phyloP scores from a whole-genome alignment of 164 flowering plant species.

The Chimonanthus salicifolius region DNA sequence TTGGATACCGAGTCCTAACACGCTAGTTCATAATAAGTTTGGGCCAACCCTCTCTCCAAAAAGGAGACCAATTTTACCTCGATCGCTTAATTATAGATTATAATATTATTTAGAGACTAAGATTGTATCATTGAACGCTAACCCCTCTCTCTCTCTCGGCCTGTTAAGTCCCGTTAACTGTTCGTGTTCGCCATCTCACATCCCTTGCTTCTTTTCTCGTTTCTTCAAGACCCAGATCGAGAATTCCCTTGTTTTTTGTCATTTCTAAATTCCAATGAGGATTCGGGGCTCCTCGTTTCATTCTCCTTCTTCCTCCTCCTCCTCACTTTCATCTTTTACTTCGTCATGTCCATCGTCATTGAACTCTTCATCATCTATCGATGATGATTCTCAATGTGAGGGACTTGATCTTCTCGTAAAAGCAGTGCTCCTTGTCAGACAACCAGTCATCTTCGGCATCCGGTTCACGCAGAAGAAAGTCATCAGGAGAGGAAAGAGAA shows the following conservation, averaged over 20 bases:
- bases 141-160: too few species aligned
- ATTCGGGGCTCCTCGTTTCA: slow-evolving; percentile 16
- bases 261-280: slow-evolving; percentile 17
- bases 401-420: slow-evolving; percentile 51
- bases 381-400: slow-evolving; percentile 25
- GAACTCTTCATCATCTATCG: slow-evolving; percentile 15
- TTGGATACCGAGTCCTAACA: too few species aligned
- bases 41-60: too few species aligned
- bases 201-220: not conserved
- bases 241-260: not conserved
- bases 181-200: not conserved
- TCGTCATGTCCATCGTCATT: slow-evolving; percentile 9
- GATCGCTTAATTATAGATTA: too few species aligned
- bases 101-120: too few species aligned
- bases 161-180: too few species aligned
- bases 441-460: slow-evolving; percentile 31
- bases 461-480: slow-evolving; percentile 43
- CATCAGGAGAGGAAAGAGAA: slow-evolving; percentile 31
- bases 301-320: slow-evolving; percentile 20
- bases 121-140: too few species aligned
- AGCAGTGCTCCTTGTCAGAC: slow-evolving; percentile 34
- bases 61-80: too few species aligned
- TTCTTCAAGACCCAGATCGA: not conserved
- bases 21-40: too few species aligned
- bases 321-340: slow-evolving; percentile 7